Base-by-base conservation (phyloP, 305 asterid genomes). In the Ajuga reptans region DNA sequence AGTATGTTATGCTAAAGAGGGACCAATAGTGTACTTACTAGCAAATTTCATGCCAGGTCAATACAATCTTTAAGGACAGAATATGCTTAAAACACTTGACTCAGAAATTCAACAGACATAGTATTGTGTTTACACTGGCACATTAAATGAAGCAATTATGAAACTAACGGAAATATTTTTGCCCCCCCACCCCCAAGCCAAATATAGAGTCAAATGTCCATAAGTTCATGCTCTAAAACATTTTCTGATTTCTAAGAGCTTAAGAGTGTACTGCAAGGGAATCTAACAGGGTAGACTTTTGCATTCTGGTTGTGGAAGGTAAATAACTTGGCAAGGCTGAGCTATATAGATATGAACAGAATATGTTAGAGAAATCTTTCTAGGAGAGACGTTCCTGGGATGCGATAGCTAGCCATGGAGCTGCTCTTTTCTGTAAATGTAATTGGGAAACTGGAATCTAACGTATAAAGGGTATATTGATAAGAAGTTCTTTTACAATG, bases 31-130 rank as follows among this genome's bases (percentile, higher is more conserved):
- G 47, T 33, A 27, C 29, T 56, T 21, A 29, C 29, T 24, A 46
- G 59, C 42, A 46, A 67, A 42, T 52, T 68, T 68, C 14, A n/a
- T 59, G 64, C 58, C 16, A 11, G 37, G 39, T 12, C 36, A 39
- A 62, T 50, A 47, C 39, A 37, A 36, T 37, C 17, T 36, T 41
- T 58, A 27, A 18, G 12, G 33, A 24, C 16, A 39, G 24, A 55
- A 34, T 62, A 10, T 21, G 8, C 17, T 55, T 16, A 0, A 31
- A 29, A 52, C 34, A 3, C 47, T 42, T 53, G 36, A 41, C 24
- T 34, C 41, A 65, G 77, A 74, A 66, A 58, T 73, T 15, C 21
- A 33, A 29, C 49, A 47, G 55, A 8, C 53, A 42, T 15, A 31
- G 27, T 21, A 39, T 29, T 64, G 6, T 21, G 27, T 21, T 43